Evolutionary conservation across 2,329 filamentous ascomycete species (phyloP).

Genomic region (Niveomyces coronatus): DNA sequence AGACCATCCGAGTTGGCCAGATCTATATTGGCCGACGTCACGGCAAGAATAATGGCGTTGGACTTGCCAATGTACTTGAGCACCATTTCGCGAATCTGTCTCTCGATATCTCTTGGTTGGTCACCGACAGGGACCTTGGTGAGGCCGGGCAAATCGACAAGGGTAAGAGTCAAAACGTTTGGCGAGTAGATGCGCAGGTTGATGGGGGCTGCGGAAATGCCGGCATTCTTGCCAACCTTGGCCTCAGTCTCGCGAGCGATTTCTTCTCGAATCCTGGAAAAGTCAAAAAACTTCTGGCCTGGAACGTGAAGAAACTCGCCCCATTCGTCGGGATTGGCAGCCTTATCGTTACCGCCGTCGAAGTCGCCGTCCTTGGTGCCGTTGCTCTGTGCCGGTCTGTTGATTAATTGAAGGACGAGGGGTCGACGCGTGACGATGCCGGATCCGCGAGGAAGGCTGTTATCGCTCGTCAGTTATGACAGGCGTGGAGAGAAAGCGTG

Average conservation of each 20-base stretch:
- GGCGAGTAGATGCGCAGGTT: conserved; percentile 98
- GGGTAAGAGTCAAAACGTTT: conserved; percentile 90
- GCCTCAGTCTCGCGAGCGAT: conserved; percentile 93
- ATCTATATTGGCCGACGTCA: conserved; percentile 95
- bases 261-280: conserved; percentile 96
- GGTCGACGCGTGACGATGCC: conserved; percentile 95
- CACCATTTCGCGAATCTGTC: conserved; percentile 95
- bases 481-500: conserved; percentile 10
- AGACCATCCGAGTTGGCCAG: conserved; percentile 96
- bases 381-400: conserved; percentile 67
- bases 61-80: conserved; percentile 97
- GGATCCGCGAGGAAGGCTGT: conserved; percentile 86
- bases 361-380: conserved; percentile 59
- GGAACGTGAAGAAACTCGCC: conserved; percentile 98
- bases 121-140: conserved; percentile 96
- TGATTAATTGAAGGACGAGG: conserved; percentile 95
- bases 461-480: conserved; percentile 12
- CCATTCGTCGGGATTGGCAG: conserved; percentile 92
- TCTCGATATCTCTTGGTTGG: conserved; percentile 92
- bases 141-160: conserved; percentile 91
- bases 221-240: conserved; percentile 92
- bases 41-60: conserved; percentile 94
- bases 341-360: conserved; percentile 62
- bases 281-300: conserved; percentile 95
- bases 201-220: conserved; percentile 93